Base-by-base conservation (phyloP, 345 rosid genomes). In the Turritis glabra region DNA sequence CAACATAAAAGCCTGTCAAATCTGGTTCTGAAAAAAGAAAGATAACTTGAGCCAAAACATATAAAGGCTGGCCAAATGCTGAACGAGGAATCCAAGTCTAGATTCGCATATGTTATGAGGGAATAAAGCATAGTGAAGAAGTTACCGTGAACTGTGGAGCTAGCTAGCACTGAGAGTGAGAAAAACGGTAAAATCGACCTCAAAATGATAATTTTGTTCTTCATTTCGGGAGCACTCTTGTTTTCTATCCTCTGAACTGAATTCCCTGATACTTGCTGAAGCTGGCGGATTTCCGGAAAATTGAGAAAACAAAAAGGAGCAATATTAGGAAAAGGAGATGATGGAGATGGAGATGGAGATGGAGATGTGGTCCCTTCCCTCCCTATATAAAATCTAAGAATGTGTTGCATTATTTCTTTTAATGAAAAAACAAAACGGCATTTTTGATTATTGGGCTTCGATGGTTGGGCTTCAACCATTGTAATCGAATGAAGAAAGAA, bases 61-160 rank as follows among this genome's bases (percentile, higher is more conserved):
- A 22, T 35, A 18, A 19, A 33, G 12, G 9, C 51, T 19, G 58
- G 23, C 11, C 18, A n/a, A 51, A 41, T 30, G 44, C 43, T 33
- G 63, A 63, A 18, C 12, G 35, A 48, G 25, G 54, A 52, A 9
- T 62, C 71, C 64, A 26, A 55, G 56, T 65, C 47, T 30, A 63
- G 46, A 44, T 53, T 30, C 38, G 38, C 72, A 55, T 64, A 53
- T 74, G 47, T 43, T 74, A 79, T 3, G 66, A 18, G 50, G 5
- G 11, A 22, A 52, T 5, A 55, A 40, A 19, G 22, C 12, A 8
- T 35, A 67, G n/a, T 40, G 15, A 23, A 72, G 59, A 37, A 58
- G 44, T 27, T 84, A 92, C 94, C 92, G 51, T 83, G 84, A 41
- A 70, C 58, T 27, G 81, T 82, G 86, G 89, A 85, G 85, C 48